Conservation (phyloP, 1,284 basidiomycete species). For the Ceratobasidium sp. region DNA sequence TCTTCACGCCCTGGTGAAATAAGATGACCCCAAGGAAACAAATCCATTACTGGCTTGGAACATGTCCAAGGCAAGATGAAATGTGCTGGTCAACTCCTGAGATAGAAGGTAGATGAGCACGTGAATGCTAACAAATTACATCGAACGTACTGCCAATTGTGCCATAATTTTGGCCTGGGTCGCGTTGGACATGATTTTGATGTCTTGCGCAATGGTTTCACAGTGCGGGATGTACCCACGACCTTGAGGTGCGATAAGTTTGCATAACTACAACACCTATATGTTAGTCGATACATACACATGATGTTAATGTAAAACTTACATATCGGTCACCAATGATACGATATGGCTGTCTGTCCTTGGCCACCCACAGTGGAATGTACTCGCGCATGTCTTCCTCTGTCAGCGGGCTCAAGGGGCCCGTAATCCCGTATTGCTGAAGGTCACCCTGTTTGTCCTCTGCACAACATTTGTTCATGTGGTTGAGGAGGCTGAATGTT, state of each 20-base stretch:
- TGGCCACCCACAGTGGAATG: background rate
- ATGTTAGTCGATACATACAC: no score
- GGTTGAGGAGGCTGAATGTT: background rate
- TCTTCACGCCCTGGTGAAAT: background rate
- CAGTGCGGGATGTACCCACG: background rate
- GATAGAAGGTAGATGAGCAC: background rate
- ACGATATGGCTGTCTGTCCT: background rate
- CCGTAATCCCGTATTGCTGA: background rate
- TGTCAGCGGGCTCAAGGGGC: background rate
- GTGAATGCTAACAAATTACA: background rate
- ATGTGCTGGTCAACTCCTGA: background rate
- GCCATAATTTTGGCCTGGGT: background rate
- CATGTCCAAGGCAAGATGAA: background rate
- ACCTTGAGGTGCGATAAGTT: background rate
- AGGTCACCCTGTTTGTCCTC: background rate
- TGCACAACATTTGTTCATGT: background rate
- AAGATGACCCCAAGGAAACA: background rate
- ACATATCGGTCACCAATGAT: background rate
- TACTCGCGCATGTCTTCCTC: background rate
- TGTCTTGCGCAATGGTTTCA: background rate
- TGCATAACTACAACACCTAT: background rate
- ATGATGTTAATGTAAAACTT: no score
- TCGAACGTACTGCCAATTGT: background rate
- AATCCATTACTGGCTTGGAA: background rate
- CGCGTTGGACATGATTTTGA: background rate